Conservation (phyloP, 2,329 filamentous ascomycete genomes). For the Thelonectria discophora region DNA sequence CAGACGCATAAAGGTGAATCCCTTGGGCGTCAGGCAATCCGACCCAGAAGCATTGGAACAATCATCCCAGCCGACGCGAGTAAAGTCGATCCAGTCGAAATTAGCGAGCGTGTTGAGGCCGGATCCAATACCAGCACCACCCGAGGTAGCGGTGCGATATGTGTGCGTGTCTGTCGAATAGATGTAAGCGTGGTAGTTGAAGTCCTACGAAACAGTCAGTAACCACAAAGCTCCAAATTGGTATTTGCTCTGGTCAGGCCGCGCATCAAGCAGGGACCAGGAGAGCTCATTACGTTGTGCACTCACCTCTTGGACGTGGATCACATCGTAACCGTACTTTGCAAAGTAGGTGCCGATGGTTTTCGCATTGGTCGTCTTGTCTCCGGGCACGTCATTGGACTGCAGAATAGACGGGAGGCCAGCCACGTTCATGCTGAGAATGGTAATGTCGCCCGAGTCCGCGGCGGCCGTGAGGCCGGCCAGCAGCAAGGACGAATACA, state of each 20-base stretch:
- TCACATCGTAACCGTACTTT: constrained; percentile 66
- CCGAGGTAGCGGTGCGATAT: constrained; percentile 69
- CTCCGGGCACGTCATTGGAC: constrained; percentile 67
- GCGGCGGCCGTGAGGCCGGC: constrained; percentile 11
- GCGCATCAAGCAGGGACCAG: background rate
- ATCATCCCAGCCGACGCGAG: constrained; percentile 65
- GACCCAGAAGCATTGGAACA: constrained; percentile 63
- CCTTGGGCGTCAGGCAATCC: constrained; percentile 75
- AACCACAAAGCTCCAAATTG: background rate
- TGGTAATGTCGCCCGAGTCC: constrained; percentile 12
- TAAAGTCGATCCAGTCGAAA: constrained; percentile 61
- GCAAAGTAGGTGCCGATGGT: constrained; percentile 66
- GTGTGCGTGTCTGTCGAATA: constrained; percentile 68
- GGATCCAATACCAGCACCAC: constrained; percentile 69
- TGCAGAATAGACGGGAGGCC: constrained; percentile 66
- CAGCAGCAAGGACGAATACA: constrained; percentile 1
- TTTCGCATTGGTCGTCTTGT: constrained; percentile 66
- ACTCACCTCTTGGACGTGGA: constrained; percentile 67
- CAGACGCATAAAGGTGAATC: constrained; percentile 73
- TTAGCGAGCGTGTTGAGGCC: constrained; percentile 72
- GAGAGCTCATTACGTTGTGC: background rate
- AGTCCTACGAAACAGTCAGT: constrained; percentile 53
- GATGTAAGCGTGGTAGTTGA: constrained; percentile 72
- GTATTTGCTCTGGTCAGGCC: too few relatives aligned
- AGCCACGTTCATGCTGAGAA: constrained; percentile 59